Percentiles rank a stretch among this genome's conserved stretches.
phyloP scores from a whole-genome alignment of 192 early-diverging fungal genomes.

The Backusella macrospora region DNA sequence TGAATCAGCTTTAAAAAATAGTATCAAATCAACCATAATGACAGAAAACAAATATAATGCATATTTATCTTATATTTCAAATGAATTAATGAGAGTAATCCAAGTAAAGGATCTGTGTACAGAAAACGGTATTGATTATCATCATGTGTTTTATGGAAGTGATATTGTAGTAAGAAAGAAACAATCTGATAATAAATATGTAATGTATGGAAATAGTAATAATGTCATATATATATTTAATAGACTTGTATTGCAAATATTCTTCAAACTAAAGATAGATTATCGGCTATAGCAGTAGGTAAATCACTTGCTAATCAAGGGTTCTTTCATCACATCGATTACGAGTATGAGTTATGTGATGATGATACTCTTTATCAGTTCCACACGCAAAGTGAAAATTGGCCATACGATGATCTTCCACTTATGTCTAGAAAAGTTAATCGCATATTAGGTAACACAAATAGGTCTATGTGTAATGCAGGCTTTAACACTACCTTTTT shows the following conservation, averaged over 20 bases:
- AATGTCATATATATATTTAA: neutral
- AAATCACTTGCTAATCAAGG: constrained; percentile 85
- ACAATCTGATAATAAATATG: neutral
- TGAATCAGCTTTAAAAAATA: neutral
- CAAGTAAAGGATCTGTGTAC: constrained; percentile 55
- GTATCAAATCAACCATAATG: neutral
- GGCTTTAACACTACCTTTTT: neutral
- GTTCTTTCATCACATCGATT: constrained; percentile 90
- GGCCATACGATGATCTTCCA: constrained; percentile 7
- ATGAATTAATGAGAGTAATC: constrained; percentile 59
- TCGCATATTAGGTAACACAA: neutral
- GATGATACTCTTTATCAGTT: constrained; percentile 84
- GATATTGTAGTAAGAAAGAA: constrained; percentile 76
- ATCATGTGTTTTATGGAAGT: constrained; percentile 80
- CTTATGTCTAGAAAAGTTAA: constrained; percentile 1
- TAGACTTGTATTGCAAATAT: constrained; percentile 64
- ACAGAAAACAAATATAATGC: constrained; percentile 61
- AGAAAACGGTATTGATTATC: constrained; percentile 82
- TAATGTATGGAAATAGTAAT: neutral
- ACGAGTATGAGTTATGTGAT: constrained; percentile 83
- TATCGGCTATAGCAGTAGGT: constrained; percentile 83
- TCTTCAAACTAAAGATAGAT: constrained; percentile 82
- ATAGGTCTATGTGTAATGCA: neutral
- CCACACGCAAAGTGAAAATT: constrained; percentile 19
- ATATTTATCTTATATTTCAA: constrained; percentile 70